These are phyloP conservation scores for Sclerotinia subarctica DNA, from an alignment of 2,329 filamentous ascomycete genomes.

Conservation along the genomic window DNA sequence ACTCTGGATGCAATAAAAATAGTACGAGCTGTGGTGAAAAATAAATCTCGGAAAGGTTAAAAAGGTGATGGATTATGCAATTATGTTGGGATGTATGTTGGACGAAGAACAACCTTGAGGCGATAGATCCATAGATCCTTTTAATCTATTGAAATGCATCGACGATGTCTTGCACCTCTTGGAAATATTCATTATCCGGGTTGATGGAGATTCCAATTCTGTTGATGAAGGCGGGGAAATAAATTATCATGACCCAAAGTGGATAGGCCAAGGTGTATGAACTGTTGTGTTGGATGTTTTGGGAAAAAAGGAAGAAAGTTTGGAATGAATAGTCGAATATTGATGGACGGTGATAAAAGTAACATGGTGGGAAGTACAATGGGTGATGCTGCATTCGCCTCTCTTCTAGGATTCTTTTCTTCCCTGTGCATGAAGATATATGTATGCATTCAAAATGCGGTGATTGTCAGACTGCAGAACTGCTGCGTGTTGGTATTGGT, in stretches of 20 bases:
- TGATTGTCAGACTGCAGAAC: constrained; percentile 17
- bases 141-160: constrained; percentile 11
- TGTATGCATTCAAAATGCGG: neutral
- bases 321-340: neutral
- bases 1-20: neutral
- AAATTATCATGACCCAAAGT: neutral
- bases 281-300: constrained; percentile 16
- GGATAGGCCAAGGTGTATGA: neutral
- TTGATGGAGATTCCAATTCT: constrained; percentile 3
- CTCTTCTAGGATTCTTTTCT: neutral
- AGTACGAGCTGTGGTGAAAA: neutral
- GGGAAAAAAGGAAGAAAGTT: neutral
- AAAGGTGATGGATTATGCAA: constrained; percentile 17
- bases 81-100: neutral
- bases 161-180: constrained; percentile 16
- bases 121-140: neutral
- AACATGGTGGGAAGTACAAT: neutral
- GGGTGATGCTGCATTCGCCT: neutral
- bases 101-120: neutral
- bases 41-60: neutral
- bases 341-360: neutral
- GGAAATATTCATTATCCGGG: constrained; percentile 6
- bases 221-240: neutral
- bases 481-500: neutral
- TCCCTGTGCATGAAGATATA: neutral